These are phyloP conservation scores for Melampsora larici-populina DNA, from an alignment of 1,284 basidiomycete genomes.

Conservation along the genomic window DNA sequence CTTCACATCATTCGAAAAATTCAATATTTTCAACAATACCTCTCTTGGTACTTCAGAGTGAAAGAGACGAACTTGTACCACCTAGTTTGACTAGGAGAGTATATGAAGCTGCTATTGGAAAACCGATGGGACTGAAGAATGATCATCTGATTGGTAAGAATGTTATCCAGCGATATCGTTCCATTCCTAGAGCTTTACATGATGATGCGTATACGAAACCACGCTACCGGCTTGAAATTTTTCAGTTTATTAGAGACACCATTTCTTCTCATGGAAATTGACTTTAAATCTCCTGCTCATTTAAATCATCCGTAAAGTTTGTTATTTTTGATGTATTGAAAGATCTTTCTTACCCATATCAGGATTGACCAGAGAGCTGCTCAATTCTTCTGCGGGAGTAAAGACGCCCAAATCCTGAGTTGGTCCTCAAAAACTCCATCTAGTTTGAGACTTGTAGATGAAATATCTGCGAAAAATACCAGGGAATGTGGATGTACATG, in stretches of 20 bases:
- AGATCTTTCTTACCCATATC: too few species aligned
- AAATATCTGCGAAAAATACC: too few species aligned
- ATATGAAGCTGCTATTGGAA: background rate
- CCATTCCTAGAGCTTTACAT: slow-evolving; percentile 22
- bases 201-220: slow-evolving; percentile 10
- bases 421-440: too few species aligned
- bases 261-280: background rate
- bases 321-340: too few species aligned
- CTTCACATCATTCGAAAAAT: background rate
- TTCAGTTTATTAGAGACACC: background rate
- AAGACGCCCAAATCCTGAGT: too few species aligned
- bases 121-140: too few species aligned
- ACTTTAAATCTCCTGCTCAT: too few species aligned
- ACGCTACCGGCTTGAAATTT: slow-evolving; percentile 16
- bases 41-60: slow-evolving; percentile 12
- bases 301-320: too few species aligned
- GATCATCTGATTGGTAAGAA: background rate
- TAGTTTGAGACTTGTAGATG: too few species aligned
- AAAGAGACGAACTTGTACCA: slow-evolving; percentile 22
- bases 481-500: too few species aligned
- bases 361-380: too few species aligned
- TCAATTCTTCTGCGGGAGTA: too few species aligned
- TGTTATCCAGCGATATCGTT: background rate
- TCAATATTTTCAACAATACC: background rate
- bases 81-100: background rate